These are phyloP conservation scores for Tremellales sp. DNA, from an alignment of 1,284 basidiomycete genomes.

Conservation along the genomic window DNA sequence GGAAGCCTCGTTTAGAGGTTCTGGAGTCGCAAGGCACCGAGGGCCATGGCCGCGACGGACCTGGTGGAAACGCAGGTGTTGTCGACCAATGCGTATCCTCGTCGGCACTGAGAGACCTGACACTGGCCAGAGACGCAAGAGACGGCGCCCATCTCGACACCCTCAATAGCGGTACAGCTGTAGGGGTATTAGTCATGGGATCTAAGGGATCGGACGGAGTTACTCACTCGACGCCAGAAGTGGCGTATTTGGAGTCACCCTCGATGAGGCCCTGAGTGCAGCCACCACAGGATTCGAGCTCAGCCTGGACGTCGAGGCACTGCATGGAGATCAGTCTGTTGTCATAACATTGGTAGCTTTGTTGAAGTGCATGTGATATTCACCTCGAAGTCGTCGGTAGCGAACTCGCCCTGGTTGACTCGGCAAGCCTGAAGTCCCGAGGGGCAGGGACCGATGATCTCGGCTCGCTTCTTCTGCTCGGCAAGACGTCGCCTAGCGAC, in stretches of 20 bases:
- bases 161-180: background rate
- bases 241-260: background rate
- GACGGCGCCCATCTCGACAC: constrained; percentile 1
- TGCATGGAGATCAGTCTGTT: background rate
- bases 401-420: background rate
- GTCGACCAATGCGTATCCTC: background rate
- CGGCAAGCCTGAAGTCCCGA: background rate
- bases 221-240: background rate
- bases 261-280: constrained; percentile 1
- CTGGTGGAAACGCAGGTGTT: constrained; percentile 1
- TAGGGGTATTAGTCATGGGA: background rate
- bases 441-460: background rate
- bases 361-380: background rate
- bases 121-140: background rate
- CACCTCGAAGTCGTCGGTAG: background rate
- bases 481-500: background rate
- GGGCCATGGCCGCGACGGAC: background rate
- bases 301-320: constrained; percentile 11
- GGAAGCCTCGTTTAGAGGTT: background rate
- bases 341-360: background rate
- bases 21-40: background rate
- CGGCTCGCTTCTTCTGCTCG: background rate
- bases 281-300: constrained; percentile 9
- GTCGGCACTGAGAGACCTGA: background rate
- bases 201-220: background rate